Conservation (phyloP, 306 rosid species). For the Erythrophleum fordii region DNA sequence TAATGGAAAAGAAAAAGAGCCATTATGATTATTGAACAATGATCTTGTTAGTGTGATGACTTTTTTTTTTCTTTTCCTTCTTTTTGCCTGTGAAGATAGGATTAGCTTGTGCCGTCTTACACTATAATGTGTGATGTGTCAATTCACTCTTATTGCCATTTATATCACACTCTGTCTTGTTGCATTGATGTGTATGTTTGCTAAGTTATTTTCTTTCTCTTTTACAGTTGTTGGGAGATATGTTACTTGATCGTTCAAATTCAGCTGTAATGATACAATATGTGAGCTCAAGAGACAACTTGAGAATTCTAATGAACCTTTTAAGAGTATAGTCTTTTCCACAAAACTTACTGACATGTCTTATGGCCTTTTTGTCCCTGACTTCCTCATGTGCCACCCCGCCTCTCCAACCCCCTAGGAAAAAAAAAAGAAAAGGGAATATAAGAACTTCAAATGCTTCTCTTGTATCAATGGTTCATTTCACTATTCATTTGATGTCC, state of each 20-base stretch:
- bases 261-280: slow-evolving; percentile 83
- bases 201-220: slow-evolving; percentile 38
- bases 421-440: too few relatives aligned
- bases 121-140: background rate
- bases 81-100: too few relatives aligned
- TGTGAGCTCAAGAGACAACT: slow-evolving; percentile 89
- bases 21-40: too few relatives aligned
- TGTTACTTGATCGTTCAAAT: slow-evolving; percentile 86
- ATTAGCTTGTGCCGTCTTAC: slow-evolving; percentile 11
- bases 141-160: background rate
- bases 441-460: too few relatives aligned
- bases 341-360: slow-evolving; percentile 30
- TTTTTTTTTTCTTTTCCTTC: too few relatives aligned
- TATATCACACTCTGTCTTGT: slow-evolving; percentile 11
- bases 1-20: too few relatives aligned
- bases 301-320: slow-evolving; percentile 95
- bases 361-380: too few relatives aligned
- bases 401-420: too few relatives aligned
- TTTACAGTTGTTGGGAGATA: slow-evolving; percentile 88
- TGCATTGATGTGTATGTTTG: slow-evolving; percentile 24
- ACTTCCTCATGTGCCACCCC: too few relatives aligned
- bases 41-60: too few relatives aligned
- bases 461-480: too few relatives aligned
- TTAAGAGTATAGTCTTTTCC: slow-evolving; percentile 65
- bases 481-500: too few relatives aligned